Evolutionary conservation across 441 rosid species (phyloP), one percentile per base, ranked within the genome.

Genomic region (Populus tomentosa): DNA sequence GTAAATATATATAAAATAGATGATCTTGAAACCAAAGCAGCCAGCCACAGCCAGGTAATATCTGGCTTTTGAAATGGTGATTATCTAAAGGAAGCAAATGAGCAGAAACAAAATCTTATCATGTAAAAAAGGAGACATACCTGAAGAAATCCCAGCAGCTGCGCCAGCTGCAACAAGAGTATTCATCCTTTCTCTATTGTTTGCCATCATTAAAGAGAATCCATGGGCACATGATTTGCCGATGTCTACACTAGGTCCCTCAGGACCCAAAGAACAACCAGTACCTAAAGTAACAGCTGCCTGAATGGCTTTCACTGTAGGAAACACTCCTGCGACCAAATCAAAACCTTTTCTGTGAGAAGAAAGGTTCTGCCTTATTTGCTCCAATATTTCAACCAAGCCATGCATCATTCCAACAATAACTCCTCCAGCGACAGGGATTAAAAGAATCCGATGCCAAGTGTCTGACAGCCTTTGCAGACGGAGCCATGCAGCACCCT

Each of bases 161-260:
- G 99, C 97, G 84, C 99, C 99, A 79, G 99, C 99, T 50, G 97
- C 98, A 65, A 94, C 87, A 79, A 95, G 98, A 82, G 98, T 94
- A 70, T 89, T 94, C 80, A 88, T 90, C 83, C 97, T 90, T 77
- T 95, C 97, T 87, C 99, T 89, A 84, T 95, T 95, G 85, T 89
- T 93, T 84, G 94, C 97, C 98, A 95, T 95, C 94, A 93, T 88
- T 24, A 91, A 83, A 11, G 98, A 90, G 83, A 95, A 86, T 20
- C 98, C 99, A 61, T 90, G 87, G 65, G 99, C 99, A 84, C 95
- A 91, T 0, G 98, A 95, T 84, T 92, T 93, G 68, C 99, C 99
- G 74, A 95, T 95, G 81, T 95, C 99, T 23, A 93, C 99, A 74
- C 96, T 95, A 73, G 98, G 99, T 72, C 97, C 98, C 81, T 95